phyloP scores from a whole-genome alignment of 2,329 filamentous ascomycete genomes.

The Pseudopyricularia cyperi region DNA sequence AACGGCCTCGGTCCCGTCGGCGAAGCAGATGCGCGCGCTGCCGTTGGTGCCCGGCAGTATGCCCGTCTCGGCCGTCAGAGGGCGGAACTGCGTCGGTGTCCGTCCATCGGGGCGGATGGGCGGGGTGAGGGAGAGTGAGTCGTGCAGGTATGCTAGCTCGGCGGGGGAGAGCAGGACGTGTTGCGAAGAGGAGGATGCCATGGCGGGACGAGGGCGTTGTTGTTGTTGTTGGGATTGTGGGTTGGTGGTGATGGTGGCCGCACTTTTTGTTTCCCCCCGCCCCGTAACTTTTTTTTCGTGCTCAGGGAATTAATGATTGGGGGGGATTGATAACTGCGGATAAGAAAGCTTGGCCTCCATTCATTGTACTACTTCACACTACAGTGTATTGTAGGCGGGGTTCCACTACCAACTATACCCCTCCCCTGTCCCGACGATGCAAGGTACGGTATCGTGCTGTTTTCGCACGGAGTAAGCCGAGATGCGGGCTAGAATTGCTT shows the following conservation, averaged over 20 bases:
- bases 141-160: slow-evolving; percentile 90
- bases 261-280: not conserved
- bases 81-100: slow-evolving; percentile 73
- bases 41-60: slow-evolving; percentile 85
- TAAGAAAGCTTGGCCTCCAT: too few relatives aligned
- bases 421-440: too few relatives aligned
- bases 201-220: slow-evolving; percentile 4
- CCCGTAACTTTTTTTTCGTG: too few relatives aligned
- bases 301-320: too few relatives aligned
- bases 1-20: slow-evolving; percentile 90
- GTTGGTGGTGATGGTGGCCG: not conserved
- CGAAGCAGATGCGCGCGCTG: slow-evolving; percentile 84
- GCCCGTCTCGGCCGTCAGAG: slow-evolving; percentile 77
- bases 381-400: too few relatives aligned
- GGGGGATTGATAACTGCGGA: too few relatives aligned
- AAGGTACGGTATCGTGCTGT: too few relatives aligned
- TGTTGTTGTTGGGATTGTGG: slow-evolving; percentile 1
- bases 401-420: too few relatives aligned
- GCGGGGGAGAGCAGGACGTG: slow-evolving; percentile 78
- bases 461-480: too few relatives aligned
- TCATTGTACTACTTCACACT: too few relatives aligned
- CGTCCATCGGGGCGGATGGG: slow-evolving; percentile 86
- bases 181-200: slow-evolving; percentile 39
- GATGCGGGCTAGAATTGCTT: too few relatives aligned
- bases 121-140: slow-evolving; percentile 65